Base-by-base conservation (phyloP, 495 filamentous ascomycete genomes). In the Podospora tetraspora region DNA sequence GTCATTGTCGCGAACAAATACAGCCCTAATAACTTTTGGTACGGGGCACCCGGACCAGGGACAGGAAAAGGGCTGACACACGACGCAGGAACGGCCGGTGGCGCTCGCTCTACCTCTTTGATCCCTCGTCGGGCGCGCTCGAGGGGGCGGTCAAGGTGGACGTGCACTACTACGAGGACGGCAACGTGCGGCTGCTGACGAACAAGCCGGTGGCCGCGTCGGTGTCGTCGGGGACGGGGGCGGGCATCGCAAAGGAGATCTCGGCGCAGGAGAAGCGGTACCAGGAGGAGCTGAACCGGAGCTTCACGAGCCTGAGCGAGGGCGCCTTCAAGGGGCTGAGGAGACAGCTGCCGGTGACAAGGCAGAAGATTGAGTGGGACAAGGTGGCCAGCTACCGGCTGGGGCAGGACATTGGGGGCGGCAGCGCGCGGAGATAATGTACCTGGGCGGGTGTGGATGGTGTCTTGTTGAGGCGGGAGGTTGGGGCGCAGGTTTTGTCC, bases 151-250 rank as follows among this genome's bases (percentile, higher is more conserved):
- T 94, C 75, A 90, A 91, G 71, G 90, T 93, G 34, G 91, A 95
- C 75, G 94, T 99, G 59, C 96, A 99, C 84, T 99, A 99, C 86
- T 99, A 98, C 84, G 96, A 99, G 80, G 96, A 99, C 79, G 96
- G 96, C 57, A 99, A 99, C 74, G 96, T 99, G 59, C 88, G 95
- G 2, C 85, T 99, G 58, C 84, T 92, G 68, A 97, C 94, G 13
- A 88, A 83, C 71, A 97, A 97, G 82, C 84, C 90, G 5, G 72
- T 96, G 27, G 79, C 81, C 27, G 70, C 83, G 3, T 84, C 85
- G n/a, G 77, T 92, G 5, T 77, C 85, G 3, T 86, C 85, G 3
- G 79, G 84, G 10, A 87, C 86, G 3, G 92, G 92, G 8, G 82
- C 84, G 8, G 88, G 87, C 37, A 84, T 98, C 61, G 81, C 89